Percentiles rank a stretch among this genome's conserved stretches.
Conservation (phyloP, 768 basidiomycete genomes). For the Xerocomus spinulosus region DNA sequence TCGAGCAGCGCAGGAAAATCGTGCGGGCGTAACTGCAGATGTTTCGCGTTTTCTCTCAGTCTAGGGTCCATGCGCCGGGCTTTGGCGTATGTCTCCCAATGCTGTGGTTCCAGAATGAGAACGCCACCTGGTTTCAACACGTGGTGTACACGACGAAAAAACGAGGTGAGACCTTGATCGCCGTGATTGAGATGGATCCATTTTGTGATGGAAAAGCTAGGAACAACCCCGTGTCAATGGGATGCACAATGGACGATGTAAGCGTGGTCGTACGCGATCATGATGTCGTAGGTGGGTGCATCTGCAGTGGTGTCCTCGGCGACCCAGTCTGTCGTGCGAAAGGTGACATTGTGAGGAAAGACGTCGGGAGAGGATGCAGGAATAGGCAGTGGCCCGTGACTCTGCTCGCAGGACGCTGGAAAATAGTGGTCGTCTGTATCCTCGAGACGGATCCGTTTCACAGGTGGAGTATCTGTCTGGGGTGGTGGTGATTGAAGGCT, state of each 20-base stretch:
- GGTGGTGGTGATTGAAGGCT: slow-evolving; percentile 43
- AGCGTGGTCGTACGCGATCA: slow-evolving; percentile 60
- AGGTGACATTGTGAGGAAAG: slow-evolving; percentile 80
- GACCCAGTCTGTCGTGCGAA: slow-evolving; percentile 75
- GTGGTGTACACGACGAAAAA: slow-evolving; percentile 60
- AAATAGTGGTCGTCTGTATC: slow-evolving; percentile 49
- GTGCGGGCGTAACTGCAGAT: slow-evolving; percentile 55
- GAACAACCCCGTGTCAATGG: background rate
- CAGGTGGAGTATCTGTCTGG: background rate
- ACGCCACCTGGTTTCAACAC: slow-evolving; percentile 59
- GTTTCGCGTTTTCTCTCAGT: slow-evolving; percentile 57
- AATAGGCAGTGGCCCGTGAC: slow-evolving; percentile 69
- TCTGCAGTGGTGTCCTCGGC: slow-evolving; percentile 51
- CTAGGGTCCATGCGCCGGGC: slow-evolving; percentile 63
- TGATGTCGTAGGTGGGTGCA: slow-evolving; percentile 62
- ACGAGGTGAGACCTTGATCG: slow-evolving; percentile 62
- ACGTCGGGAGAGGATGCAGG: slow-evolving; percentile 37
- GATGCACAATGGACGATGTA: background rate
- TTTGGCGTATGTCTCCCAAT: slow-evolving; percentile 80
- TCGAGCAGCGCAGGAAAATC: slow-evolving; percentile 54
- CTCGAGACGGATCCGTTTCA: slow-evolving; percentile 14
- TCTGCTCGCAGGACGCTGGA: slow-evolving; percentile 71
- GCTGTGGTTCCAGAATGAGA: slow-evolving; percentile 80
- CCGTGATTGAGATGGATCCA: slow-evolving; percentile 88
- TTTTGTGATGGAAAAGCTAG: slow-evolving; percentile 72